Evolutionary conservation across 352 stramenopile species (phyloP), one percentile per base, ranked within the genome.

Genomic region (Pilasporangium apinafurcum): DNA sequence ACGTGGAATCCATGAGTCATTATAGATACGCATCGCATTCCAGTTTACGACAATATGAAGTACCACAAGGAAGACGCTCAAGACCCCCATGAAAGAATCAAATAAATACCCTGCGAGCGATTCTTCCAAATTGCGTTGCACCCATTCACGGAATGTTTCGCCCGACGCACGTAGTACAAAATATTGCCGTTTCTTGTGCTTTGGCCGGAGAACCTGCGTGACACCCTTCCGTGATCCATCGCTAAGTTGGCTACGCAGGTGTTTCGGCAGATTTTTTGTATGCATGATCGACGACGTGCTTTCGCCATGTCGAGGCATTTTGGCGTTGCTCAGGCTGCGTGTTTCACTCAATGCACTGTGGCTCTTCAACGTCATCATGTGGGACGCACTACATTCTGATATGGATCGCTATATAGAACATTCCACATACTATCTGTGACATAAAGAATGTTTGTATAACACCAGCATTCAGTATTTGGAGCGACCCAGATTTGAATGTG

Each of bases 121-220:
- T 26, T 76, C 77, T 51, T 87, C 72, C 8, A 88, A 67, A 35
- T 85, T 91, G 31, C 79, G 73, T 22, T 86, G 73, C 36, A 85
- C 59, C 70, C 72, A 91, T 33, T 83, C 68, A 14, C 71, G 75
- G 12, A 79, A 36, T 2, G 53, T 52, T 40, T 91, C 79, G 12
- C 60, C 76, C 1, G 55, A 50, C 20, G 59, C 53, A 25, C 65
- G 56, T 22, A 52, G 35, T 3, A 51, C 33, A 35, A 73, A 67
- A 46, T 67, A 69, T 30, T 68, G 37, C 34, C 59, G 55, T 37
- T 58, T 63, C 37, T 45, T 52, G 39, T 49, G 59, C 45, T 61
- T 69, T 39, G 59, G 44, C 1, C 50, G 50, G 13, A 56, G 58
- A 21, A 65, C 25, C 31, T 66, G 56, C n/a, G n/a, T n/a, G 24